Base-by-base conservation (phyloP, 805 yeast genomes). In the Yarrowia sp. region DNA sequence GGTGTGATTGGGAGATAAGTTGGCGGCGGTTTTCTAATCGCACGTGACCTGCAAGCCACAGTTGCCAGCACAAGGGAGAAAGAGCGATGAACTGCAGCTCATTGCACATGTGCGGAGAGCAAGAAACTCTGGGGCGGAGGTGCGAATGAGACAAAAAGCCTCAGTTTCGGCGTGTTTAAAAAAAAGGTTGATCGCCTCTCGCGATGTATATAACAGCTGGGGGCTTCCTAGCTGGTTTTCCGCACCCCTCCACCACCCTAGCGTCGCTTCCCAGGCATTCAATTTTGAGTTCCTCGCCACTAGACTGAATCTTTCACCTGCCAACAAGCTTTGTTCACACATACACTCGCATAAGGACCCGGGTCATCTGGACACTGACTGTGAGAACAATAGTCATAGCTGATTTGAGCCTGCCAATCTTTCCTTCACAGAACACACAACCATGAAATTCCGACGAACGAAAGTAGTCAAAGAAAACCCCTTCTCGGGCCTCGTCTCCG, bases 401-500 rank as follows among this genome's bases (percentile, higher is more conserved):
- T 32, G 55, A 47, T 44, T 44, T 19, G 33, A 24, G 21, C 39
- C 6, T 22, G 18, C 16, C n/a, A 10, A 19, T 5, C 24, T 56
- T 32, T 16, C 47, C 6, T 32, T 14, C 36, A 19, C 29, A 9
- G 8, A 27, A 27, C 29, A 27, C 29, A 12, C 19, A n/a, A 24
- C 18, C 27, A 35, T 29, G 38, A 32, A 47, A 60, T 61, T 65
- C 35, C 42, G 62, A 68, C 49, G 62, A 56, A 13, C 69, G 10
- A 55, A 70, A 62, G 61, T 64, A 21, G 61, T 55, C 47, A 55
- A 55, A 32, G 49, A 77, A 72, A 94, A 94, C 70, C 87, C 88
- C 16, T 90, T 82, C 67, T 80, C 86, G 2, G 77, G 77, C 18
- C 76, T 92, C 61, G 96, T 94, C 10, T 78, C 82, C 21, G 87